Evolutionary conservation across 768 basidiomycete genomes (phyloP).

Genomic region (Russula lepida): DNA sequence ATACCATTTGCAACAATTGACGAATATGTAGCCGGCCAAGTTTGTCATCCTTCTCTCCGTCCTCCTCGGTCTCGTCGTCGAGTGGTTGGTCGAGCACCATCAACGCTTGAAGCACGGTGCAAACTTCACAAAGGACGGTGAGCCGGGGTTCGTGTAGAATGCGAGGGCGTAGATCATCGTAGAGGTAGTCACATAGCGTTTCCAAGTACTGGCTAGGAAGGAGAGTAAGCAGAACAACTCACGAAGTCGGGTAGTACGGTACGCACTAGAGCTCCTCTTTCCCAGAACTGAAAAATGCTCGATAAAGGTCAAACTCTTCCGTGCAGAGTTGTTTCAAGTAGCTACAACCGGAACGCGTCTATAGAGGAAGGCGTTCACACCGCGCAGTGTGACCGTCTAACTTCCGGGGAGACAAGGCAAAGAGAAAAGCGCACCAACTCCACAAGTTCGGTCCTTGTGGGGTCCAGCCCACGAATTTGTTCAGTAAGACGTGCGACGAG

Average conservation of each 20-base stretch:
- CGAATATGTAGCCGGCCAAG: slow-evolving; percentile 67
- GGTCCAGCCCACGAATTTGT: slow-evolving; percentile 80
- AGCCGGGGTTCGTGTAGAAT: slow-evolving; percentile 90
- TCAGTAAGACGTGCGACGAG: slow-evolving; percentile 65
- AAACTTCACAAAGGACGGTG: slow-evolving; percentile 85
- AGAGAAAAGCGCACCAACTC: slow-evolving; percentile 53
- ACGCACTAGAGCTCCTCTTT: slow-evolving; percentile 66
- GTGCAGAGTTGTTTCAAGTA: slow-evolving; percentile 88
- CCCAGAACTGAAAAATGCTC: slow-evolving; percentile 80
- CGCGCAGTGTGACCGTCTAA: neutral
- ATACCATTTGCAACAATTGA: slow-evolving; percentile 74
- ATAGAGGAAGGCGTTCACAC: neutral
- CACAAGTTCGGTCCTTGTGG: slow-evolving; percentile 72
- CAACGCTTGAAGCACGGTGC: slow-evolving; percentile 90
- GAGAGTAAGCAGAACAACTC: neutral
- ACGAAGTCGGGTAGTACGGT: neutral
- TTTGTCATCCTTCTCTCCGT: slow-evolving; percentile 32
- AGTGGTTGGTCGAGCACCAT: slow-evolving; percentile 80
- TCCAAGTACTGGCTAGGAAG: slow-evolving; percentile 75
- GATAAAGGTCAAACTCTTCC: slow-evolving; percentile 82
- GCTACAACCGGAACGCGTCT: slow-evolving; percentile 89
- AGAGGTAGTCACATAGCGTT: slow-evolving; percentile 85
- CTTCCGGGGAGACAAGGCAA: neutral
- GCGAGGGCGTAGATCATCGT: slow-evolving; percentile 90
- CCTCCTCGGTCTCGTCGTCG: slow-evolving; percentile 29